Evolutionary conservation across 495 filamentous ascomycete genomes (phyloP).

Genomic region (Pyrenopolyporus hunteri): DNA sequence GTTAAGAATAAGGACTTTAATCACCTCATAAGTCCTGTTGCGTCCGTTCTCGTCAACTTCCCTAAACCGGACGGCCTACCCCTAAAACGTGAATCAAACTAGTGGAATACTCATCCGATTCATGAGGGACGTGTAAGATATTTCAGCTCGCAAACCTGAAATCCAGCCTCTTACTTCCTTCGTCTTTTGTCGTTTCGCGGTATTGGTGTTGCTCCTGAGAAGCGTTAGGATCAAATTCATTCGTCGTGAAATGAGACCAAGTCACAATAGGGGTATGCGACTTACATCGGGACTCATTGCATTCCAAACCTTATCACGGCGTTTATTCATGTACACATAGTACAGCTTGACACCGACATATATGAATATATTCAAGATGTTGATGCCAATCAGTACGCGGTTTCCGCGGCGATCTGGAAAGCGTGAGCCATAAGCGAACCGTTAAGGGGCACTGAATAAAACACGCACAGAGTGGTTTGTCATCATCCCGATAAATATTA

Average conservation of each 20-base stretch:
- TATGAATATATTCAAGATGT: background rate
- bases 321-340: background rate
- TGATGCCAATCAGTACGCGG: background rate
- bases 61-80: no score
- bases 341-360: background rate
- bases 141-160: conserved; percentile 35
- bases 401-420: background rate
- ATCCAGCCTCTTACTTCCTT: conserved; percentile 42
- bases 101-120: background rate
- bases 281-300: background rate
- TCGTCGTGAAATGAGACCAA: no score
- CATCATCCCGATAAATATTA: background rate
- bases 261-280: background rate
- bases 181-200: conserved; percentile 36
- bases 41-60: no score
- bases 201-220: conserved; percentile 6
- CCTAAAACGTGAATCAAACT: background rate
- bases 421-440: background rate
- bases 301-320: background rate
- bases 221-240: background rate
- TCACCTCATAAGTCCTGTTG: no score
- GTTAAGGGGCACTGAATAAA: background rate
- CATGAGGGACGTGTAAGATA: background rate
- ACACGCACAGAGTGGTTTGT: background rate
- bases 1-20: no score